Evolutionary conservation across 1,284 basidiomycete genomes (phyloP).

Genomic region (Bondarzewia mesenterica): DNA sequence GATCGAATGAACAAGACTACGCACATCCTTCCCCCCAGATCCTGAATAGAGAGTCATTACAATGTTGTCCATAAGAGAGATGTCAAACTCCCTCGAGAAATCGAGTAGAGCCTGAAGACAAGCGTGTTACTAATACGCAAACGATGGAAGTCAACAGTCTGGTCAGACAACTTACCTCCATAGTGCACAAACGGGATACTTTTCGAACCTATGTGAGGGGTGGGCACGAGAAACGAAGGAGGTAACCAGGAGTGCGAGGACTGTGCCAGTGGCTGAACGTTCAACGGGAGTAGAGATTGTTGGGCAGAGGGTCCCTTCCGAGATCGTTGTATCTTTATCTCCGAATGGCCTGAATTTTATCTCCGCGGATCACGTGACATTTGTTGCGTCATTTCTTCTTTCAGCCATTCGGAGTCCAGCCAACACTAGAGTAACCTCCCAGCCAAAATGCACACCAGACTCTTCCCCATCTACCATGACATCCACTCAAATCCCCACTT

Average conservation of each 20-base stretch:
- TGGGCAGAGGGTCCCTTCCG: conserved; percentile 6
- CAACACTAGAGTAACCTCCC: no score
- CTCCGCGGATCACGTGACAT: not conserved
- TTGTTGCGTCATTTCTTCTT: not conserved
- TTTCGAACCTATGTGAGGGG: not conserved
- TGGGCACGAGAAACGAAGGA: not conserved
- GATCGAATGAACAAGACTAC: conserved; percentile 16
- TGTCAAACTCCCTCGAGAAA: conserved; percentile 82
- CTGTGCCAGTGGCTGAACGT: not conserved
- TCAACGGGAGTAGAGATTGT: not conserved
- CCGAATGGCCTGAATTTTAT: not conserved
- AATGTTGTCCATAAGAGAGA: conserved; percentile 78
- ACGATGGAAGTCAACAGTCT: not conserved
- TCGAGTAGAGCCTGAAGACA: conserved; percentile 68
- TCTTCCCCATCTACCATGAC: not conserved
- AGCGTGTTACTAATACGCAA: not conserved
- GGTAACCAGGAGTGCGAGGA: not conserved
- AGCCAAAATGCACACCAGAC: not conserved
- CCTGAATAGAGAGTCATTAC: conserved; percentile 80
- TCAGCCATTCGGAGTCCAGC: no score
- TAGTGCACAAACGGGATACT: not conserved
- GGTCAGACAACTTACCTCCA: conserved; percentile 2
- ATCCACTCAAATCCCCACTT: conserved; percentile 12
- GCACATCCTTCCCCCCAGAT: conserved; percentile 60
- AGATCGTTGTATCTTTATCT: conserved; percentile 1